phyloP scores from a whole-genome alignment of 2,329 filamentous ascomycete genomes.

The Neonectria sp. region DNA sequence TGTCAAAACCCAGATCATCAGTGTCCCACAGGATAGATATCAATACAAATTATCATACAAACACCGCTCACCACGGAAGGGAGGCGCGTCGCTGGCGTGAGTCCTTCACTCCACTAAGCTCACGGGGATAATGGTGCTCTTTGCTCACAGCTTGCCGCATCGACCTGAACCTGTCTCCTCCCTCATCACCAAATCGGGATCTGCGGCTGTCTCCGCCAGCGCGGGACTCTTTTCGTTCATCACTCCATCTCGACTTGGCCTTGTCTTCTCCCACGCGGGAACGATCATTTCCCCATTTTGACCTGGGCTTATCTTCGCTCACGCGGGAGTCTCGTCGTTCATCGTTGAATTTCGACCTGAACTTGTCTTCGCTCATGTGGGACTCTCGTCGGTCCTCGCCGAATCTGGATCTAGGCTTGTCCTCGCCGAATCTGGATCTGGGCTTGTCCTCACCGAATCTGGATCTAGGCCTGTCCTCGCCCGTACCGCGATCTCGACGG shows the following conservation, averaged over 20 bases:
- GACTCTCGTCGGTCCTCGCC: not conserved
- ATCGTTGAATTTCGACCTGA: not conserved
- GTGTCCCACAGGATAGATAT: conserved; percentile 1
- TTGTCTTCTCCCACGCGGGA: not conserved
- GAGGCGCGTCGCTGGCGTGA: conserved; percentile 12
- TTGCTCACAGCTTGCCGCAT: not conserved
- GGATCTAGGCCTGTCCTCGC: not conserved
- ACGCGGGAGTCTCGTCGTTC: not conserved
- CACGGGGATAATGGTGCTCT: not conserved
- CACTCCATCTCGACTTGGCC: not conserved
- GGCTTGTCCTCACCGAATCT: not conserved
- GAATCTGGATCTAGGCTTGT: not conserved
- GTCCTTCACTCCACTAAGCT: not conserved
- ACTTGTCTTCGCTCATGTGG: not conserved
- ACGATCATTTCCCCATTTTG: not conserved
- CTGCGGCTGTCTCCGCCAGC: not conserved
- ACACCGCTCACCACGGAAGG: conserved; percentile 4
- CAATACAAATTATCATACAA: conserved; percentile 15
- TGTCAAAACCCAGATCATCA: not conserved
- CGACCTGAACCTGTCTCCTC: not conserved
- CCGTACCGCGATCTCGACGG: not conserved
- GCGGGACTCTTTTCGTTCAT: not conserved
- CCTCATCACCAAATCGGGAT: not conserved
- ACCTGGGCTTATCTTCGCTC: not conserved
- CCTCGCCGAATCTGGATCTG: not conserved